Evolutionary conservation across 2,329 filamentous ascomycete genomes (phyloP), one percentile per base, ranked within the genome.

Genomic region (Paradendryphiella salina): DNA sequence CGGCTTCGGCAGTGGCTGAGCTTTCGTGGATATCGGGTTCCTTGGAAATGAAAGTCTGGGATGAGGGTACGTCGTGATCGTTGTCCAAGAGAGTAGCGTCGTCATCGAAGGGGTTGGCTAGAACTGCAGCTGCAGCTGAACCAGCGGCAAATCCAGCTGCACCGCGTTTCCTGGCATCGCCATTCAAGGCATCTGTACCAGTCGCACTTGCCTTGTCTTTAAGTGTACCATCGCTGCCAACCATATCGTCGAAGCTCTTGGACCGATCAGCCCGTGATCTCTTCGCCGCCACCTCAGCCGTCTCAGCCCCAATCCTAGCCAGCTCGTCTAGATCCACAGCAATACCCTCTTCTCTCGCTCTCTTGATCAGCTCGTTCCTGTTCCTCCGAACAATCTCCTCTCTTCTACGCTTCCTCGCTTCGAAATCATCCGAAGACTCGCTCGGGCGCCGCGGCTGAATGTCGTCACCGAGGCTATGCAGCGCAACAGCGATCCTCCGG

Each of bases 381-480:
- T 71, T 74, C 36, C 56, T 56, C 26, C 68, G 56, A 14, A 73
- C 56, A 28, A 72, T 40, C 31, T 74, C 71, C 36, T 72, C 64
- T 11, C 69, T 56, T 45, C 61, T 56, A 42, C 49, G 55, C 50
- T 67, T 66, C 45, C 67, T 59, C 11, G 60, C 63, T 7, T 72
- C 69, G 37, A 61, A 70, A 40, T 71, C 69, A 32, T 72, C 61
- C 3, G 60, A 64, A 13, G 65, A 62, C 37, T 70, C 65, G 53
- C 67, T 71, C 5, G 46, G 67, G 50, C 72, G 61, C 59, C 68
- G 60, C 60, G 65, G 60, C 75, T 82, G 78, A 31, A 85, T 77
- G 43, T 85, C 83, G 65, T 86, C 82, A 40, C 82, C 82, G 9
- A 85, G 76, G 31, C 77, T 79, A 61, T 85, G 79, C 26, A 86